phyloP scores from a whole-genome alignment of 805 yeast species.

The Barnettozyma sp. region DNA sequence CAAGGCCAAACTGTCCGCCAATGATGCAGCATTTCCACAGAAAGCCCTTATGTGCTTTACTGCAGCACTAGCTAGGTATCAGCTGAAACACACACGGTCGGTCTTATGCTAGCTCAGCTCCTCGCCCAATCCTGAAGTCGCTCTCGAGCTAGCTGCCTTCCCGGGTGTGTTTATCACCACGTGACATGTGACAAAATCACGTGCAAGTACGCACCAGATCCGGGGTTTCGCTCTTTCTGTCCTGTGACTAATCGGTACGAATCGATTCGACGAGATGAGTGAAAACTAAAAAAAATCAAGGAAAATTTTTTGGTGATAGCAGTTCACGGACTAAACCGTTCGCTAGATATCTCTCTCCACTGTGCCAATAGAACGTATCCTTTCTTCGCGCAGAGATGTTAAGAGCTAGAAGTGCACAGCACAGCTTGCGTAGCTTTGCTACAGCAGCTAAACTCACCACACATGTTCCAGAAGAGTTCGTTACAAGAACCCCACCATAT shows the following conservation, averaged over 20 bases:
- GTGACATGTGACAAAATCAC: conserved; percentile 1
- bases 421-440: conserved; percentile 19
- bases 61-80: too few species aligned
- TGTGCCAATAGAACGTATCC: too few species aligned
- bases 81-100: too few species aligned
- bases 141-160: not conserved
- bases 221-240: too few species aligned
- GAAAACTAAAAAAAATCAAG: not conserved
- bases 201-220: too few species aligned
- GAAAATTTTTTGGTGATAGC: not conserved
- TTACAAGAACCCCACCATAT: conserved; percentile 83
- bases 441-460: conserved; percentile 20
- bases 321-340: too few species aligned
- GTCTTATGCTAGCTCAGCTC: too few species aligned
- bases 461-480: conserved; percentile 46
- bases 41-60: too few species aligned
- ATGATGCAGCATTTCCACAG: too few species aligned
- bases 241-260: conserved; percentile 3
- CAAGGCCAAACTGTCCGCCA: too few species aligned
- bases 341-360: too few species aligned
- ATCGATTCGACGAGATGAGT: conserved; percentile 1
- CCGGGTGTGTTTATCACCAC: not conserved
- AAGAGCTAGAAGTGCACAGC: conserved; percentile 1
- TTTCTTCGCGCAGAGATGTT: not conserved
- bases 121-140: too few species aligned